These are phyloP conservation scores for Isabelozyma heimii DNA, from an alignment of 805 yeast genomes.

Conservation along the genomic window DNA sequence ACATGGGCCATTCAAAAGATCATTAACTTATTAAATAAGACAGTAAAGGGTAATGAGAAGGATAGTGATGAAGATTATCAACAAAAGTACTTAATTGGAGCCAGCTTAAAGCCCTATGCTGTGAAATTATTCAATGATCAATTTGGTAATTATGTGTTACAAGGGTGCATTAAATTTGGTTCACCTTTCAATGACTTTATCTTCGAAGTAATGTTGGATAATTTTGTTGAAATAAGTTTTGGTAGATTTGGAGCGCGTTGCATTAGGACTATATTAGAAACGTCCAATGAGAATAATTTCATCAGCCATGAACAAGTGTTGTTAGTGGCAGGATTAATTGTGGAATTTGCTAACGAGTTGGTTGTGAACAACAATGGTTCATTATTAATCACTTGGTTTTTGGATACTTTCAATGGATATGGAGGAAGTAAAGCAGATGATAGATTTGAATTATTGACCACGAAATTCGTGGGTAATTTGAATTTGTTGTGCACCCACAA, in stretches of 20 bases:
- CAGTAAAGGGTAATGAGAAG: not conserved
- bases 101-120: conserved; percentile 74
- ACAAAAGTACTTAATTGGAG: conserved; percentile 59
- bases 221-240: conserved; percentile 76
- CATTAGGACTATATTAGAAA: conserved; percentile 87
- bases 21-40: conserved; percentile 58
- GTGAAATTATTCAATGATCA: conserved; percentile 89
- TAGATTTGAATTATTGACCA: conserved; percentile 64
- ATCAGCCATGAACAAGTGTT: conserved; percentile 61
- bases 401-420: conserved; percentile 60
- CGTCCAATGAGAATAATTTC: conserved; percentile 48
- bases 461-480: conserved; percentile 59
- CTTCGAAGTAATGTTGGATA: conserved; percentile 74
- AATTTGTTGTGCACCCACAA: conserved; percentile 72
- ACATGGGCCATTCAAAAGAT: conserved; percentile 99
- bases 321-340: conserved; percentile 72
- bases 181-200: conserved; percentile 87
- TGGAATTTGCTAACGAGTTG: conserved; percentile 73
- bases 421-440: conserved; percentile 41
- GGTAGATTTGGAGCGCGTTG: conserved; percentile 96
- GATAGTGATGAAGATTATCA: conserved; percentile 33
- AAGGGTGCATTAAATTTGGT: conserved; percentile 89
- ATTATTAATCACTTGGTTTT: conserved; percentile 85
- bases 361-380: conserved; percentile 87
- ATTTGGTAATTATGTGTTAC: conserved; percentile 94